Evolutionary conservation across 176 grass and related monocot genomes (phyloP), one percentile per base, ranked within the genome.

Genomic region (Dendrocalamus sinicus): DNA sequence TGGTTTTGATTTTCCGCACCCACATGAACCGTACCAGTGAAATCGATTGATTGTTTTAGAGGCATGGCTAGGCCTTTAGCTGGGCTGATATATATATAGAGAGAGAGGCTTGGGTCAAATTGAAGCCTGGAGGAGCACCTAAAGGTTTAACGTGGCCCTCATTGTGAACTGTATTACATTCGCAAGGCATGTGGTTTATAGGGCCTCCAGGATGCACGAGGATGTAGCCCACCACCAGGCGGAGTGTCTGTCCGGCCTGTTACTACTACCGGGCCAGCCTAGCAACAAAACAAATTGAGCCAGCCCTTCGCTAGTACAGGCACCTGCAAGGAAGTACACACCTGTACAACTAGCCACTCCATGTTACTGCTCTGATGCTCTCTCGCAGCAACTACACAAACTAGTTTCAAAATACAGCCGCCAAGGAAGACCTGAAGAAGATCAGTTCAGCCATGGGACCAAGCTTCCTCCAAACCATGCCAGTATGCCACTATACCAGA

Each of bases 171-270:
- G 8, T 14, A 11, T 35, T 35, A 3, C 6, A 35, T 35, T 35
- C 6, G 14, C 6, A 35, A 13, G 26, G 2, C 26, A 12, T 65
- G 10, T 6, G 60, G 11, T 14, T 28, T 10, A 2, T n/a, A 13
- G 5, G 9, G 1, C 11, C 24, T 0, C 1, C 10, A 5, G 1
- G 60, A 13, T 14, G 11, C 4, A 0, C 60, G 2, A 2, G 13
- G 13, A 35, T 17, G 4, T 9, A 28, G 6, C 63, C 4, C 15
- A 37, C 14, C 2, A 35, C 13, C 2, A 1, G 28, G 28, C 14
- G 6, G 1, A 35, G 35, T 17, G 14, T 35, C 30, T 17, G 0
- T 0, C 2, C 63, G 1, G 14, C 63, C 60, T 63, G 60, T 28
- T 30, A 15, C 5, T 6, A 28, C 23, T 14, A 30, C 61, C 12